Conservation (phyloP, 2,329 filamentous ascomycete species). For the Trichocomaceae sp. region DNA sequence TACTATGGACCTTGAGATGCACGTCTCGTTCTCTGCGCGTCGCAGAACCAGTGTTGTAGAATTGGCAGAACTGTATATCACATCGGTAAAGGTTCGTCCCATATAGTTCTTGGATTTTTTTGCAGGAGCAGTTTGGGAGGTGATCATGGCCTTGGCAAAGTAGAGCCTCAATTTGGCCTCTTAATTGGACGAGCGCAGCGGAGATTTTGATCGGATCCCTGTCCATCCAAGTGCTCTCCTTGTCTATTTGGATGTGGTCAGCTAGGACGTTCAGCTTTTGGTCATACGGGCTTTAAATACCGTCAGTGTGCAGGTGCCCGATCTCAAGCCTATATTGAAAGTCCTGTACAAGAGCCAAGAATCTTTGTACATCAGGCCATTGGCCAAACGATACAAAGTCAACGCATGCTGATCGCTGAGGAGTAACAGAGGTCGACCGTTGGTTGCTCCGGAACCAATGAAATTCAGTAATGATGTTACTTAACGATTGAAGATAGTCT, state of each 20-base stretch:
- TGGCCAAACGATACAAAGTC: slow-evolving; percentile 1
- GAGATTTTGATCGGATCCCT: slow-evolving; percentile 1
- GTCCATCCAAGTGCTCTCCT: slow-evolving; percentile 3
- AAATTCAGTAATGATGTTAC: slow-evolving; percentile 1
- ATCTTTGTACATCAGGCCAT: background rate
- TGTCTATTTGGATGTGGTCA: slow-evolving; percentile 1
- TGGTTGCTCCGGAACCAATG: background rate
- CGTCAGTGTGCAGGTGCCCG: background rate
- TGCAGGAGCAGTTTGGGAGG: slow-evolving; percentile 1
- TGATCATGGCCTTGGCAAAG: background rate
- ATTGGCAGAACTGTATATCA: slow-evolving; percentile 1
- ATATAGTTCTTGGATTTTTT: slow-evolving; percentile 3
- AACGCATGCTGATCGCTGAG: background rate
- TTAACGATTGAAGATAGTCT: slow-evolving; percentile 5
- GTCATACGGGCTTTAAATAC: background rate
- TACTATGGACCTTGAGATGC: slow-evolving; percentile 3
- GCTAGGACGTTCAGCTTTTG: background rate
- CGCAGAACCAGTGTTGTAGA: slow-evolving; percentile 1
- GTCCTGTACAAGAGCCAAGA: slow-evolving; percentile 1
- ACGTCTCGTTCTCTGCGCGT: background rate
- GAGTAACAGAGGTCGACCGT: background rate
- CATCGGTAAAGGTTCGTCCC: slow-evolving; percentile 2
- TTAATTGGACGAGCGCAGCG: slow-evolving; percentile 1
- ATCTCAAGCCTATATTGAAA: slow-evolving; percentile 2
- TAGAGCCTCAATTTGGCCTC: background rate